phyloP scores from a whole-genome alignment of 1,284 basidiomycete species.

The Wallemia ichthyophaga region DNA sequence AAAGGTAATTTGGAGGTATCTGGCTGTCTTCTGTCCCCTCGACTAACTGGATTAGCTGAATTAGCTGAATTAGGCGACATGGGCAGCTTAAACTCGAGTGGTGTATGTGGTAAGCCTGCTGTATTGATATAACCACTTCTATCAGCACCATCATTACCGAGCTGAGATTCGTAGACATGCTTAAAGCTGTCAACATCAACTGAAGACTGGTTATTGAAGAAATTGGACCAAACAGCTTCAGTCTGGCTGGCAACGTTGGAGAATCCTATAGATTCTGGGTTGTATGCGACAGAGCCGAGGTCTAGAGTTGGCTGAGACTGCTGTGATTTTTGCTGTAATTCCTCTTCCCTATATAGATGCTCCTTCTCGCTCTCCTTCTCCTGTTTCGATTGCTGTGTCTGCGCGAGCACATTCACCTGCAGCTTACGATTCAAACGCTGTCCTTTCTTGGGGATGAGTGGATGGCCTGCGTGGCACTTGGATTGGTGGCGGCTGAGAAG shows the following conservation, averaged over 20 bases:
- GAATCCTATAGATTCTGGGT: too few relatives aligned
- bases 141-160: background rate
- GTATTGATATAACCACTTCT: background rate
- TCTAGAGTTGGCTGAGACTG: background rate
- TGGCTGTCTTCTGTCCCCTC: too few relatives aligned
- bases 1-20: background rate
- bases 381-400: background rate
- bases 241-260: background rate
- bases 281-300: background rate
- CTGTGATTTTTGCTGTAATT: too few relatives aligned
- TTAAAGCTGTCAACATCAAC: background rate
- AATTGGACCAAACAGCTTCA: background rate
- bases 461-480: background rate
- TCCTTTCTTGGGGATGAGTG: background rate
- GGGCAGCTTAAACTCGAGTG: background rate
- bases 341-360: too few relatives aligned
- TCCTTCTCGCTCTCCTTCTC: background rate
- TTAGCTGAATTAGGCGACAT: background rate
- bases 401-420: background rate
- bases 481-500: background rate
- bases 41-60: too few relatives aligned
- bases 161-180: background rate
- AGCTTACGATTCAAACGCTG: background rate
- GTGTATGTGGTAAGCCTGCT: background rate
- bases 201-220: background rate